These are phyloP conservation scores for Pythium grandisporangium DNA, from an alignment of 352 stramenopile species.

Conservation along the genomic window DNA sequence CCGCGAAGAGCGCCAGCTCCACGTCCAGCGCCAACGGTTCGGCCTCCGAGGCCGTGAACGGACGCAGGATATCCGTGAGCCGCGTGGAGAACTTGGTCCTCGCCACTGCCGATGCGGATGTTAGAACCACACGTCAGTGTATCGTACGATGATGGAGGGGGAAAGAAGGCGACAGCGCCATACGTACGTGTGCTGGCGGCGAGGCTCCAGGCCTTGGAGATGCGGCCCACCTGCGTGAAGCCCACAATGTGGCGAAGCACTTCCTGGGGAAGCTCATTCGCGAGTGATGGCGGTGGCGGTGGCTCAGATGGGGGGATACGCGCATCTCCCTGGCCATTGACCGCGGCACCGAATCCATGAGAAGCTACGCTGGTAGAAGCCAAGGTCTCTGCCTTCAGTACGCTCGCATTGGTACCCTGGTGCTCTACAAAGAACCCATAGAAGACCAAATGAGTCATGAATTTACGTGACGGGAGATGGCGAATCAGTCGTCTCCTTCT, in stretches of 20 bases:
- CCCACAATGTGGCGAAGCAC: conserved; percentile 63
- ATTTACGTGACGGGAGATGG: too few species aligned
- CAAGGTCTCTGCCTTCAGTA: too few species aligned
- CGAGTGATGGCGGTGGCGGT: conserved; percentile 7
- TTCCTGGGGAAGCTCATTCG: conserved; percentile 53
- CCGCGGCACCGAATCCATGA: too few species aligned
- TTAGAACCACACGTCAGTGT: too few species aligned
- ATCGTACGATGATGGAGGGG: too few species aligned
- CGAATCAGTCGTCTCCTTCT: too few species aligned
- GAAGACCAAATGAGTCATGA: too few species aligned
- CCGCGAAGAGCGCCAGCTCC: conserved; percentile 44
- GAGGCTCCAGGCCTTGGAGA: conserved; percentile 79
- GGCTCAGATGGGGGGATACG: too few species aligned
- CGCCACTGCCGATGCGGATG: conserved; percentile 30
- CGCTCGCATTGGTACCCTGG: too few species aligned
- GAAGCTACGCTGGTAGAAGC: too few species aligned
- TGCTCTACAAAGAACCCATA: too few species aligned
- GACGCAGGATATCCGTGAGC: conserved; percentile 40
- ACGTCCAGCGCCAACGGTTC: conserved; percentile 40
- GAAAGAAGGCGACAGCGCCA: too few species aligned
- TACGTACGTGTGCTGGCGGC: conserved; percentile 42
- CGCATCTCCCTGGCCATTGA: background rate
- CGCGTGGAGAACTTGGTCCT: conserved; percentile 49
- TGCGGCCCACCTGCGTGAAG: conserved; percentile 59
- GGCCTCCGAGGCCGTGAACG: conserved; percentile 36